Evolutionary conservation across 2,329 filamentous ascomycete genomes (phyloP), one percentile per base, ranked within the genome.

Genomic region (Alternaria rosae): DNA sequence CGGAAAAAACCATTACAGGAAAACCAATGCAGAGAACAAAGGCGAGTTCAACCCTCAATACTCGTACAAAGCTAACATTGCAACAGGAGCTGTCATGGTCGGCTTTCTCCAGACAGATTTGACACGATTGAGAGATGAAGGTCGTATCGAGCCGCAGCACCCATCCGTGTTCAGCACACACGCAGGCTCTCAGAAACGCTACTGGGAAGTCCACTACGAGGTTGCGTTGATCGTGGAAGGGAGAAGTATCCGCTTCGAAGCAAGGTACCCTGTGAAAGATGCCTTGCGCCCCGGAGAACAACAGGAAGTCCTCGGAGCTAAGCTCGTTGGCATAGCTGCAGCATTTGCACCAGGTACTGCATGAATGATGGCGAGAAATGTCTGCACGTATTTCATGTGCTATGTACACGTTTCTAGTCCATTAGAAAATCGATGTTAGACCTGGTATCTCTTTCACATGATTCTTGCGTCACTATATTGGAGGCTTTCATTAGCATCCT

Each of bases 191-290:
- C 43, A 58, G 12, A 30, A 44, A 47, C 41, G 32, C 32, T 35
- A 61, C 45, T 68, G 66, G 64, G 59, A 44, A 7, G 63, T 65
- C 8, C 11, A 54, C 4, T 68, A 51, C n/a, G 64, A 68, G 12
- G 12, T 68, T 11, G 64, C 60, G 6, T 58, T 68, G 58, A 63
- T 65, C 47, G 59, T 68, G 5, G 61, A 68, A 25, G 66, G 61
- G n/a, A 52, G 66, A 45, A 68, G 45, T 51, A 53, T 68, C 6
- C 47, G 59, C 5, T 66, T 53, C 45, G 43, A 66, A 32, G 66
- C 64, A 28, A 45, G 53, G 38, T 68, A 59, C 55, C 66, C 66
- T 41, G 3, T 38, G n/a, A 38, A 43, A 21, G 48, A 42, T 4
- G 21, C 59, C 44, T 42, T 63, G 28, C 6, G 26, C 20, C 23